phyloP scores from a whole-genome alignment of 2,329 filamentous ascomycete genomes.

The Lomentospora prolificans region DNA sequence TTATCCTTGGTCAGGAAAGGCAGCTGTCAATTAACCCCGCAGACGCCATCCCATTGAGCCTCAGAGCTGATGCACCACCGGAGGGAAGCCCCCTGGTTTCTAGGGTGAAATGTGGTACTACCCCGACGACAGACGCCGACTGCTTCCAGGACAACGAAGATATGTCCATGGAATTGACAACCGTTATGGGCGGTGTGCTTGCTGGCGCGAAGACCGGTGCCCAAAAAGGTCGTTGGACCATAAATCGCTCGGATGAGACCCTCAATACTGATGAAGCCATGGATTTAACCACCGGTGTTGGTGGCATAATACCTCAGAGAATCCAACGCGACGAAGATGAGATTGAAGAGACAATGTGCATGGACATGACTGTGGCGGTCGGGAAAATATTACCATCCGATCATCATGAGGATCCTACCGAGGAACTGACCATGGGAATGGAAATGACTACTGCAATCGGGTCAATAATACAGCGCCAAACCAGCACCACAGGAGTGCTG shows the following conservation, averaged over 20 bases:
- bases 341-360: slow-evolving; percentile 44
- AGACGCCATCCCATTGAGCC: not conserved
- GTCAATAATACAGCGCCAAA: slow-evolving; percentile 39
- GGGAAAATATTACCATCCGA: slow-evolving; percentile 39
- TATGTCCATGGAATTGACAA: slow-evolving; percentile 71
- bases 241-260: slow-evolving; percentile 14
- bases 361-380: slow-evolving; percentile 55
- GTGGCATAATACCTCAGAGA: not conserved
- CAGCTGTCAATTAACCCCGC: not conserved
- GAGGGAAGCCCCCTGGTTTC: slow-evolving; percentile 62
- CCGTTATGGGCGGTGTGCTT: slow-evolving; percentile 50
- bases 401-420: slow-evolving; percentile 14
- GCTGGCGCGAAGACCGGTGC: slow-evolving; percentile 9
- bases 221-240: slow-evolving; percentile 19
- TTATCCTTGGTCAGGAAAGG: slow-evolving; percentile 51
- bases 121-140: slow-evolving; percentile 20
- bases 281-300: slow-evolving; percentile 2
- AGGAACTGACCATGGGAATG: slow-evolving; percentile 48
- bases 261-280: slow-evolving; percentile 16
- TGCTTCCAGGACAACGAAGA: slow-evolving; percentile 48
- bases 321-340: not conserved
- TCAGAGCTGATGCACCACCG: not conserved
- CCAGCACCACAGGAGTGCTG: slow-evolving; percentile 33
- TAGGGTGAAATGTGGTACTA: slow-evolving; percentile 57
- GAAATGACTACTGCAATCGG: slow-evolving; percentile 58